Conservation (phyloP, 2,329 filamentous ascomycete species). For the Paecilomyces sp. region DNA sequence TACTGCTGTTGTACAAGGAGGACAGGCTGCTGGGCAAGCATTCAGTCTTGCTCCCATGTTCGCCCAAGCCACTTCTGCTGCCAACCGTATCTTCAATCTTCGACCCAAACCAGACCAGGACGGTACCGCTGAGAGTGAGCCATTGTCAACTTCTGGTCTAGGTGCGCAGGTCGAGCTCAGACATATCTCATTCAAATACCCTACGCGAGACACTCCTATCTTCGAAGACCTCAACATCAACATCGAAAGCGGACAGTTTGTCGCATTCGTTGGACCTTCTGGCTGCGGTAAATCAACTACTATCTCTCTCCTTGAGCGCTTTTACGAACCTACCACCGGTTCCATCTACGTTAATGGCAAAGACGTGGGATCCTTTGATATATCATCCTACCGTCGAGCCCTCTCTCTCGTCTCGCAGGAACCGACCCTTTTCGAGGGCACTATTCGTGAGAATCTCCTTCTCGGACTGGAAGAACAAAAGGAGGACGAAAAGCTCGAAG, state of each 20-base stretch:
- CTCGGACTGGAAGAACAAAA: conserved; percentile 35
- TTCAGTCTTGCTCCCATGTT: conserved; percentile 58
- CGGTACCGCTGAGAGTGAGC: not conserved
- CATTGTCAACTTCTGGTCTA: conserved; percentile 5
- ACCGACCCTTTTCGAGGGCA: conserved; percentile 38
- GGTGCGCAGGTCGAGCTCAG: conserved; percentile 25
- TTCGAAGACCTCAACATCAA: conserved; percentile 24
- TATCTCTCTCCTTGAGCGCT: conserved; percentile 40
- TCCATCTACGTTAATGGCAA: conserved; percentile 27
- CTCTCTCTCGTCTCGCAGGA: conserved; percentile 37
- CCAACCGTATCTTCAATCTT: conserved; percentile 27
- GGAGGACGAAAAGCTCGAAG: conserved; percentile 19
- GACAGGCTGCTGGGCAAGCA: conserved; percentile 59
- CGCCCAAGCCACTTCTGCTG: conserved; percentile 31
- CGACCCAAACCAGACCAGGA: conserved; percentile 8
- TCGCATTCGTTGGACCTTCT: conserved; percentile 42
- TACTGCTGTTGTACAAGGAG: conserved; percentile 60
- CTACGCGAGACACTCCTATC: conserved; percentile 20
- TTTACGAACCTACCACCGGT: conserved; percentile 38
- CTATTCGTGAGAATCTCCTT: conserved; percentile 41
- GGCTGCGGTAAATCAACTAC: conserved; percentile 44
- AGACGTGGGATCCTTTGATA: conserved; percentile 22
- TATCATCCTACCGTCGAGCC: conserved; percentile 21
- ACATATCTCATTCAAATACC: conserved; percentile 30
- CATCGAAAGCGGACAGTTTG: conserved; percentile 34